Conservation (phyloP, 306 rosid genomes). For the Quercus bicolor region DNA sequence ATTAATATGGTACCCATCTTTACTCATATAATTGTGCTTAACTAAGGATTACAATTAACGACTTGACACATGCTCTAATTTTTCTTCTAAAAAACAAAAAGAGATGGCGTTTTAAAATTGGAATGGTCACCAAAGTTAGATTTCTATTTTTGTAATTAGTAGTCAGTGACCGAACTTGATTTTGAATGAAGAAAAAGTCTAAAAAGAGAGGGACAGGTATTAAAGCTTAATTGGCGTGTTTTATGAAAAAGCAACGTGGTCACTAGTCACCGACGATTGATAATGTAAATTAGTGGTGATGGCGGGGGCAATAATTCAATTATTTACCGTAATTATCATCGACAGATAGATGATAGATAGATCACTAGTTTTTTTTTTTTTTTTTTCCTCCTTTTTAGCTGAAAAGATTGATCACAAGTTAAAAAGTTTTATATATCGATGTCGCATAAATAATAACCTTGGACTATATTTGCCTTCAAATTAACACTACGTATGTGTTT, state of each 20-base stretch:
- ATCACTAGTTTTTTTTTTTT: too few species aligned
- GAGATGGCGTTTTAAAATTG: neutral
- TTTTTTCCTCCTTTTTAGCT: too few species aligned
- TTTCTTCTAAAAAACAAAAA: neutral
- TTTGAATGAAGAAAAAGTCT: neutral
- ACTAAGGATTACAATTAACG: neutral
- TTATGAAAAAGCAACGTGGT: neutral
- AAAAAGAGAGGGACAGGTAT: neutral
- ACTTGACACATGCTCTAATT: neutral
- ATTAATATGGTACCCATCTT: neutral
- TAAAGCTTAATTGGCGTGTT: neutral
- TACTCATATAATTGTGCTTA: neutral
- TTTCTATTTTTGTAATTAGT: neutral
- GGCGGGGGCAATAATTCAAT: neutral
- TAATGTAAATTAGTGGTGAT: neutral
- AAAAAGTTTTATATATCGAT: neutral
- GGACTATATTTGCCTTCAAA: neutral
- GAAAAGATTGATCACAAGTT: neutral
- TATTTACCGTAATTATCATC: neutral
- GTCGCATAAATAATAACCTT: neutral
- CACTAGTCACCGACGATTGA: neutral
- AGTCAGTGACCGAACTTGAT: neutral
- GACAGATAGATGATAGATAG: neutral
- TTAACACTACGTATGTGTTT: neutral
- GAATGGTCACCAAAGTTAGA: neutral